Percentiles rank a stretch among this genome's conserved stretches.
Conservation (phyloP, 2,329 filamentous ascomycete genomes). For the Clathrospora elynae region DNA sequence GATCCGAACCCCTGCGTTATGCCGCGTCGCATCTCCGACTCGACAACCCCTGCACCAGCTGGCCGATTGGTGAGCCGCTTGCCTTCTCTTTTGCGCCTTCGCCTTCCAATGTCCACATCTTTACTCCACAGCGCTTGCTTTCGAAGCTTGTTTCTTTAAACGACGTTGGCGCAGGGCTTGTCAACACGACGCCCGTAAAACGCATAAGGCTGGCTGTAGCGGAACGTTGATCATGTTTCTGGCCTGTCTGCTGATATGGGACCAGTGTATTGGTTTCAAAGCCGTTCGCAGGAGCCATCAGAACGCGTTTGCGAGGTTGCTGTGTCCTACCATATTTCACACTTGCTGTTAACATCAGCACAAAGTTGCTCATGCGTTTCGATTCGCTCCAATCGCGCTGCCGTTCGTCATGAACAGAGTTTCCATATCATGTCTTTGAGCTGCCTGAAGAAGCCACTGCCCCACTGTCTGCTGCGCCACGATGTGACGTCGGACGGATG, state of each 20-base stretch:
- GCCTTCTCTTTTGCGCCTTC: slow-evolving; percentile 17
- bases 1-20: slow-evolving; percentile 35
- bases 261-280: too few species aligned
- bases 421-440: too few species aligned
- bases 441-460: neutral
- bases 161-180: slow-evolving; percentile 8
- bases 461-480: slow-evolving; percentile 19
- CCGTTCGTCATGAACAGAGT: too few species aligned
- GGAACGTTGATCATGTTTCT: too few species aligned
- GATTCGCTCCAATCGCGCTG: too few species aligned
- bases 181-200: slow-evolving; percentile 22
- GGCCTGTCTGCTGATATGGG: too few species aligned
- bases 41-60: slow-evolving; percentile 20
- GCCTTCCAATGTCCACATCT: slow-evolving; percentile 13
- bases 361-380: too few species aligned
- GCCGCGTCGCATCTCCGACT: slow-evolving; percentile 34
- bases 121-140: slow-evolving; percentile 22
- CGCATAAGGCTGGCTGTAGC: slow-evolving; percentile 22
- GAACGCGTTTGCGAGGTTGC: too few species aligned
- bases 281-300: too few species aligned
- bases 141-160: slow-evolving; percentile 25
- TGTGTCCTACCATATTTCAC: too few species aligned
- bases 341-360: too few species aligned
- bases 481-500: slow-evolving; percentile 11
- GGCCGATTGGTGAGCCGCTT: slow-evolving; percentile 37